A percentile compares a stretch with the other conserved stretches of the same genome.
Conservation (phyloP, 2,329 filamentous ascomycete species). For the Dactylellina sp. region DNA sequence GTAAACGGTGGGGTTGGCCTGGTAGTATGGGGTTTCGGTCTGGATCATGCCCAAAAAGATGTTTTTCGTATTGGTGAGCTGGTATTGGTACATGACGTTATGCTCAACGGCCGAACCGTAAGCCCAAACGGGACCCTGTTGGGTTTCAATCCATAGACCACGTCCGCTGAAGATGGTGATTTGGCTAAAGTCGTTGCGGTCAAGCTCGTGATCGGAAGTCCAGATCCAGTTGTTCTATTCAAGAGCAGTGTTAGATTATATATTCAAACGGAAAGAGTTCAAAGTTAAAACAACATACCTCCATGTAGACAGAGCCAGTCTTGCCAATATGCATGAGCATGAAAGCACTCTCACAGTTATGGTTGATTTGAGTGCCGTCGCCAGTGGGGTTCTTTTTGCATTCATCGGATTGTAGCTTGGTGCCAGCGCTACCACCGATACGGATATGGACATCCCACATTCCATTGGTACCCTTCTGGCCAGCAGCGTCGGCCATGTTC, state of each 20-base stretch:
- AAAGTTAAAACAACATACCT: slow-evolving; percentile 56
- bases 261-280: no score
- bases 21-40: slow-evolving; percentile 68
- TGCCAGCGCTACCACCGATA: slow-evolving; percentile 86
- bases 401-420: slow-evolving; percentile 80
- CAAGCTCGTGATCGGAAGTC: slow-evolving; percentile 66
- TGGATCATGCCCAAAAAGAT: slow-evolving; percentile 69
- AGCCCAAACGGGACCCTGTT: slow-evolving; percentile 62
- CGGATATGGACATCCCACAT: slow-evolving; percentile 97
- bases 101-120: slow-evolving; percentile 69
- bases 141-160: slow-evolving; percentile 63
- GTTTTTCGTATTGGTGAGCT: slow-evolving; percentile 66
- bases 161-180: slow-evolving; percentile 63
- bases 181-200: slow-evolving; percentile 60
- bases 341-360: slow-evolving; percentile 63
- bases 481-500: slow-evolving; percentile 70
- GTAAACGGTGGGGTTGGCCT: slow-evolving; percentile 66
- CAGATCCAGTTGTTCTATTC: slow-evolving; percentile 66
- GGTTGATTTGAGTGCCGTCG: slow-evolving; percentile 59
- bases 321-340: slow-evolving; percentile 64
- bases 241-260: no score
- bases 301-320: slow-evolving; percentile 64
- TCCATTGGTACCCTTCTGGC: slow-evolving; percentile 66
- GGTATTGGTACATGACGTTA: slow-evolving; percentile 68
- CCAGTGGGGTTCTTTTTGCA: slow-evolving; percentile 74